These are phyloP conservation scores for Phytophthora kernoviae DNA, from an alignment of 352 stramenopile species.

Conservation along the genomic window DNA sequence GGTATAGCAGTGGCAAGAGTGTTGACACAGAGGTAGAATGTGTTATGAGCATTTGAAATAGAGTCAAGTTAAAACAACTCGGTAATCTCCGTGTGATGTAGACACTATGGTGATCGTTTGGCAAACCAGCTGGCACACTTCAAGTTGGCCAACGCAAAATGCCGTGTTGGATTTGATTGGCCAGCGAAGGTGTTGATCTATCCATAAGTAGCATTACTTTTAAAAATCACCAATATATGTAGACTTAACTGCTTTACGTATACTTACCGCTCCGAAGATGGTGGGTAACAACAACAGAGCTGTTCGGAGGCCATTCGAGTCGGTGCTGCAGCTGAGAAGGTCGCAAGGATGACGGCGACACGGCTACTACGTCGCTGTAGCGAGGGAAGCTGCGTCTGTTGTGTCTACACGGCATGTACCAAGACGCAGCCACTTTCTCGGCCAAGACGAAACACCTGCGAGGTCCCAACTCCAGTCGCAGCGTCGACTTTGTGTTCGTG, in stretches of 20 bases:
- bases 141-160: not conserved
- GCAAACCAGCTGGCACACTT: not conserved
- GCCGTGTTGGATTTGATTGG: slow-evolving; percentile 8
- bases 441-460: slow-evolving; percentile 73
- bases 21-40: too few relatives aligned
- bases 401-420: slow-evolving; percentile 89
- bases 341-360: slow-evolving; percentile 19
- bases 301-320: not conserved
- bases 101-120: not conserved
- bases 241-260: too few relatives aligned
- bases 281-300: too few relatives aligned
- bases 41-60: not conserved
- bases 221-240: too few relatives aligned
- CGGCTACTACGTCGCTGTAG: slow-evolving; percentile 14
- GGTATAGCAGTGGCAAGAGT: slow-evolving; percentile 10
- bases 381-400: slow-evolving; percentile 64
- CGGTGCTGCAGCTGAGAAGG: too few relatives aligned
- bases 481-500: slow-evolving; percentile 74
- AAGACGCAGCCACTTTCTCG: slow-evolving; percentile 70
- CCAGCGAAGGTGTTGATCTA: not conserved
- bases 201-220: too few relatives aligned
- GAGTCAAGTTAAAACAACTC: not conserved
- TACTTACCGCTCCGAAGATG: too few relatives aligned
- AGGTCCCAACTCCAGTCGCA: slow-evolving; percentile 19
- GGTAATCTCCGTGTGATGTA: not conserved